Base-by-base conservation (phyloP, 495 filamentous ascomycete genomes). In the Talaromyces stipitatus region DNA sequence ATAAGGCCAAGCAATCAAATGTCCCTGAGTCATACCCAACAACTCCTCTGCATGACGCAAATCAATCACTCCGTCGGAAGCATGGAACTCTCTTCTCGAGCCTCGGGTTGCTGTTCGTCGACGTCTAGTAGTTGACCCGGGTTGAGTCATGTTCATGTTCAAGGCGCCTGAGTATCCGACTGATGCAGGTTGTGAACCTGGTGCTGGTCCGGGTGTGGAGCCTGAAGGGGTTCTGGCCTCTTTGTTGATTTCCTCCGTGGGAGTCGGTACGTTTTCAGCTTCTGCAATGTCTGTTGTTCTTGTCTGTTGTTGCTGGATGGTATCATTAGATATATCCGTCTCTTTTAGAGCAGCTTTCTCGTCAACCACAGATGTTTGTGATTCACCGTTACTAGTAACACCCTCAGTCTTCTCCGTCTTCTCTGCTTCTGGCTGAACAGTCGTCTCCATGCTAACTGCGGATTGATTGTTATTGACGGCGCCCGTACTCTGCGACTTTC, bases 1-100 rank as follows among this genome's bases (percentile, higher is more conserved):
- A 67, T 96, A 94, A 14, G 94, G 94, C 78, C 92, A 98, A 54
- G 89, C 70, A 26, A 98, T 92, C 36, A 98, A 73, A 69, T 90
- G 81, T 8, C 94, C 94, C 69, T 97, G 95, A 32, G 89, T 84
- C 77, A 92, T 75, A 56, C 84, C 79, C 64, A 97, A 73, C 62
- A 96, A 72, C 60, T 88, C 85, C 64, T 95, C 91, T 6, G 90
- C 89, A 55, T 90, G 88, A 14, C 77, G 79, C 47, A 78, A 81
- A 50, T 80, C 79, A 61, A 96, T 73, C 38, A 95, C 64, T 48
- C 92, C 89, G 61, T 92, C 91, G 11, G 76, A 76, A 1, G 78
- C 78, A 60, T 81, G 80, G 67, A 91, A 88, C 2, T 87, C 87
- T 14, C 85, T 80, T 58, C 82, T 86, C 32, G 83, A 88, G 55